Evolutionary conservation across 305 asterid genomes (phyloP).

Genomic region (Fraxinus sp.): DNA sequence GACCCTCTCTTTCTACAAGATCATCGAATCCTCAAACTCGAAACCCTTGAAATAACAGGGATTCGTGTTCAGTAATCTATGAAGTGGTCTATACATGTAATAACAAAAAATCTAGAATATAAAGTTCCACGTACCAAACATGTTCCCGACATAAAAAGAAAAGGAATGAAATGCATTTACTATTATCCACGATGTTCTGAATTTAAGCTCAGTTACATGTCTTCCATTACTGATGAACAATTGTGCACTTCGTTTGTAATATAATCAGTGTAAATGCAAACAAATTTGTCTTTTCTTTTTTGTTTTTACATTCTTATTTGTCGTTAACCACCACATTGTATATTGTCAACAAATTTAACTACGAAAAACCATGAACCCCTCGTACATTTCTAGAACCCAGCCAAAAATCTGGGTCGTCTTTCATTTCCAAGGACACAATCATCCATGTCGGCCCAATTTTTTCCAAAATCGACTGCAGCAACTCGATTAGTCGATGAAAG

Average conservation of each 20-base stretch:
- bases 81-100: background rate
- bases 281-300: background rate
- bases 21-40: conserved; percentile 15
- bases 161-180: background rate
- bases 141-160: background rate
- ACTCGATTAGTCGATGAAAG: background rate
- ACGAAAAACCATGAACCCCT: background rate
- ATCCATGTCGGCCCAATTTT: background rate
- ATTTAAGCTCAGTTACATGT: background rate
- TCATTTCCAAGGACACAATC: background rate
- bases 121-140: background rate
- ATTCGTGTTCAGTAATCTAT: background rate
- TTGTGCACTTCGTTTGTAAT: background rate
- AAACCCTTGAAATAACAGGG: background rate
- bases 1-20: conserved; percentile 76
- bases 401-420: background rate
- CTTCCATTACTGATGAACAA: background rate
- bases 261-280: background rate
- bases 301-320: background rate
- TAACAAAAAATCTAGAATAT: background rate
- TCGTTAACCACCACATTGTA: background rate
- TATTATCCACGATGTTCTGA: background rate
- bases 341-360: too few species aligned
- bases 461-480: background rate
- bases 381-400: background rate